Conservation (phyloP, 1,284 basidiomycete genomes). For the Athelia psychrophila region DNA sequence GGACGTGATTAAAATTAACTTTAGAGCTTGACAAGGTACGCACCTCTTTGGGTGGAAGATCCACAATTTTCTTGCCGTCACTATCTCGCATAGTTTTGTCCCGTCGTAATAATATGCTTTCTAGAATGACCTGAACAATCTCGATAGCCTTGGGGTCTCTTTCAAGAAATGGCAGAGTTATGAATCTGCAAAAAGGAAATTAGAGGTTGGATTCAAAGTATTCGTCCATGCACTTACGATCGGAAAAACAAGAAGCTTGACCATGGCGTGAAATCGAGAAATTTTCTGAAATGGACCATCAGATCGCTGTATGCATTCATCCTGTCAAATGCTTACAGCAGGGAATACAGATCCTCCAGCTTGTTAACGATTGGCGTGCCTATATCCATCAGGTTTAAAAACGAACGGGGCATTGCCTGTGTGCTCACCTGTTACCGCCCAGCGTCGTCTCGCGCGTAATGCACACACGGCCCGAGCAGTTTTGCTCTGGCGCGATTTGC, state of each 20-base stretch:
- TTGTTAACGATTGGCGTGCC: conserved; percentile 97
- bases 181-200: conserved; percentile 55
- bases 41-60: conserved; percentile 85
- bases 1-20: not conserved
- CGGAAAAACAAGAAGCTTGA: conserved; percentile 86
- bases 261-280: conserved; percentile 91
- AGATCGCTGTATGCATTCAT: conserved; percentile 2
- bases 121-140: conserved; percentile 90
- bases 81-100: conserved; percentile 94
- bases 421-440: conserved; percentile 80
- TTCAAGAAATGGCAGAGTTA: conserved; percentile 85
- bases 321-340: conserved; percentile 53
- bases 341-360: conserved; percentile 89
- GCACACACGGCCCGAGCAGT: conserved; percentile 91
- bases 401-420: not conserved
- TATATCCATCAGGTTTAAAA: conserved; percentile 14
- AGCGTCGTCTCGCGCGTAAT: conserved; percentile 76
- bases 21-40: conserved; percentile 7
- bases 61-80: conserved; percentile 87
- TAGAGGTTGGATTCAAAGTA: not conserved
- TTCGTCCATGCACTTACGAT: conserved; percentile 48
- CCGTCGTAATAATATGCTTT: conserved; percentile 85
- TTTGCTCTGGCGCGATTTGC: conserved; percentile 89
- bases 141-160: conserved; percentile 90
- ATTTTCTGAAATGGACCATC: conserved; percentile 54